Base-by-base conservation (phyloP, 257 asterid species). In the Hygrophila difformis region DNA sequence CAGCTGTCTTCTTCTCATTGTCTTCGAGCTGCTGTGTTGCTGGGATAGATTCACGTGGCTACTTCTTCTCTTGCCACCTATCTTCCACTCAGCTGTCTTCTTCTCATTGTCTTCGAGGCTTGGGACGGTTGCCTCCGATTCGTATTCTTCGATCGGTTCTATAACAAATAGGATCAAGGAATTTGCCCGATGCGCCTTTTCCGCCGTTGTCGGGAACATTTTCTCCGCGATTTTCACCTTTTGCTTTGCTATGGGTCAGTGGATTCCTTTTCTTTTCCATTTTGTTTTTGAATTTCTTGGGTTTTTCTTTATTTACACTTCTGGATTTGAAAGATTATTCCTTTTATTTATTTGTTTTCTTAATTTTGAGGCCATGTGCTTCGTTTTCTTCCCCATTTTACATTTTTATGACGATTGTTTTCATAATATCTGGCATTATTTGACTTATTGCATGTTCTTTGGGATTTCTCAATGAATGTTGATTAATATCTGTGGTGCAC, bases 161-260 rank as follows among this genome's bases (percentile, higher is more conserved):
- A 18, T 81, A 47, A 76, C 72, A 39, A 78, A 69, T 21, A 82
- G 73, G 73, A 73, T 69, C 69, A 89, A 69, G 59, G 79, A 71
- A 15, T 79, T 71, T 62, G 77, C 78, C 53, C 63, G 79, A 43
- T 73, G 71, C 54, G 96, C 86, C 1, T 72, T 82, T 28, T 81
- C 92, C 43, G 76, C 93, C 2, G 56, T 85, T 23, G 47, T 85
- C 34, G 96, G 94, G 41, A 85, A 79, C 71, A 81, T 89, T 47
- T 77, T 85, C 68, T 85, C 96, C 16, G 93, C 93, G 17, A 72
- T 89, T 63, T 76, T 85, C 61, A 89, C 96, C 35, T 85, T 89
- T 56, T 77, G 85, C 92, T 85, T 85, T 56, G 96, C 98, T 28
- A 59, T 78, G 51, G 89, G 98, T 89, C 39, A 55, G 81, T 52